A percentile compares a stretch with the other conserved stretches of the same genome.
These are phyloP conservation scores for Ambrosiella cleistominuta DNA, from an alignment of 2,329 filamentous ascomycete species.

Conservation along the genomic window DNA sequence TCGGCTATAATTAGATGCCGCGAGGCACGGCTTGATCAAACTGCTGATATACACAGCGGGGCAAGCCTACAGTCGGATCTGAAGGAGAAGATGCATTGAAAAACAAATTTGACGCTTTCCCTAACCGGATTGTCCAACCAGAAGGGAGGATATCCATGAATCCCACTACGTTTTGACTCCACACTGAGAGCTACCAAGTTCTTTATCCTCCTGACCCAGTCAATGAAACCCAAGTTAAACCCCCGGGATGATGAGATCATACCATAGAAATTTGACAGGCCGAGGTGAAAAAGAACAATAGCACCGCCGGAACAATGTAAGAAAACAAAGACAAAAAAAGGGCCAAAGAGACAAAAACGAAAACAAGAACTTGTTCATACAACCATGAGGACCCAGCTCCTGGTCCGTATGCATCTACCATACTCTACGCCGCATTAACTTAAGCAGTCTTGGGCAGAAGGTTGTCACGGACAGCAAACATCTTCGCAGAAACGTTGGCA, in stretches of 20 bases:
- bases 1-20: no score
- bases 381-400: slow-evolving; percentile 9
- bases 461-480: slow-evolving; percentile 82
- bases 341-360: slow-evolving; percentile 18
- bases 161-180: not conserved
- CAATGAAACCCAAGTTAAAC: not conserved
- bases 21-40: no score
- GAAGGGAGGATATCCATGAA: not conserved
- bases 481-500: slow-evolving; percentile 79
- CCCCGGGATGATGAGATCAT: not conserved
- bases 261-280: not conserved
- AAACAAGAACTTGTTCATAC: slow-evolving; percentile 14
- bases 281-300: not conserved
- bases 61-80: no score
- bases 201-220: not conserved
- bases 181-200: not conserved
- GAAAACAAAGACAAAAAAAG: slow-evolving; percentile 17
- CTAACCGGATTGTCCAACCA: not conserved
- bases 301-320: slow-evolving; percentile 10
- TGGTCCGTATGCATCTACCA: not conserved
- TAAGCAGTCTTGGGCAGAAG: slow-evolving; percentile 33
- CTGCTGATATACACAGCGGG: no score
- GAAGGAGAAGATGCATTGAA: not conserved
- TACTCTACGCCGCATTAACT: not conserved
- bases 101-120: slow-evolving; percentile 7